phyloP scores from a whole-genome alignment of 441 rosid species.

The Populus hybrid region DNA sequence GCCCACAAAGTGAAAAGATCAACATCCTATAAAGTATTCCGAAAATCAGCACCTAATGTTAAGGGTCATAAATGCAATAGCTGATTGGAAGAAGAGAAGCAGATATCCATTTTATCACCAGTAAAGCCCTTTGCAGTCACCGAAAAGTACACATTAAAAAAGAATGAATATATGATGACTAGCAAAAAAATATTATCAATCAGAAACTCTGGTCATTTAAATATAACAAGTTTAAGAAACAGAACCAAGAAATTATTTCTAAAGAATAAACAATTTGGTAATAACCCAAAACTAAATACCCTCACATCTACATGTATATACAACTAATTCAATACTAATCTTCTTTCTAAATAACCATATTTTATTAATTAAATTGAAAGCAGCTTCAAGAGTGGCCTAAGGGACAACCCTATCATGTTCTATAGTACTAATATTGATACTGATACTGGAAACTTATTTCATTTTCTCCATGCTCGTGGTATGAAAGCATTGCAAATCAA shows the following conservation, averaged over 20 bases:
- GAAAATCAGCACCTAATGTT: slow-evolving; percentile 5
- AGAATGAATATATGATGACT: neutral
- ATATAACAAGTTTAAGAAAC: neutral
- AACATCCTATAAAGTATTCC: slow-evolving; percentile 52
- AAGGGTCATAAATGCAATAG: neutral
- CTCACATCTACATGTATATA: neutral
- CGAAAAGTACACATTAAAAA: neutral
- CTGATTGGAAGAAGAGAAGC: neutral
- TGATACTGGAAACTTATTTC: neutral
- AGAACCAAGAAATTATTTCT: neutral
- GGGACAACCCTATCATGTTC: too few species aligned
- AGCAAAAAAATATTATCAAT: neutral
- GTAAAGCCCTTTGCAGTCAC: neutral
- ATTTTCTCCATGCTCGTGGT: neutral
- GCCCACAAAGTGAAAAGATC: slow-evolving; percentile 94
- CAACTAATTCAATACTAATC: neutral
- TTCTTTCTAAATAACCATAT: neutral
- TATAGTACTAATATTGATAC: neutral
- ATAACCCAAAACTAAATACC: neutral
- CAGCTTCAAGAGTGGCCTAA: neutral
- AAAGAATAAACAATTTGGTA: neutral
- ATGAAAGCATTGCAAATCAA: neutral
- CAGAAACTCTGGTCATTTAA: neutral
- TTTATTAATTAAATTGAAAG: neutral
- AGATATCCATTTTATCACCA: neutral